Evolutionary conservation across 495 filamentous ascomycete species (phyloP).

Genomic region (Darksidea phi): DNA sequence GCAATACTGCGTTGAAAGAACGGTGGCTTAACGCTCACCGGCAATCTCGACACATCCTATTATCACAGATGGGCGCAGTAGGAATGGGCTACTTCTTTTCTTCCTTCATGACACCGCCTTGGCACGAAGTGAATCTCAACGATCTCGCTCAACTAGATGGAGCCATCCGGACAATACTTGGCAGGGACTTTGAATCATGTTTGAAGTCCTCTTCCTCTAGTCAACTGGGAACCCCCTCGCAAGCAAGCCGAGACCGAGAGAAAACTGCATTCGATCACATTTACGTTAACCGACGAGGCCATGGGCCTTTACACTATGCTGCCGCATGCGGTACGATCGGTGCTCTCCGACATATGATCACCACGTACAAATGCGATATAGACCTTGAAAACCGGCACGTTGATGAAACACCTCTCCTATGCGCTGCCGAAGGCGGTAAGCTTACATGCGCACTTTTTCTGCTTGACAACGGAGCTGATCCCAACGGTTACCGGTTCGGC

Average conservation of each 20-base stretch:
- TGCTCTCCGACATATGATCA: conserved; percentile 3
- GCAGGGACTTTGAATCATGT: no score
- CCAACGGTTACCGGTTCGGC: neutral
- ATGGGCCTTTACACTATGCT: conserved; percentile 6
- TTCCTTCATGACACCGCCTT: neutral
- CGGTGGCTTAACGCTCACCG: no score
- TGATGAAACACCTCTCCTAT: conserved; percentile 6
- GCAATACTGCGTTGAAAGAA: no score
- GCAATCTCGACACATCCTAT: neutral
- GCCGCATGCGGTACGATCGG: neutral
- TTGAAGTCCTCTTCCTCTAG: no score
- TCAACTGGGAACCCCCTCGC: neutral
- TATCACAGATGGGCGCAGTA: neutral
- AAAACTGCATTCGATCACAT: conserved; percentile 1
- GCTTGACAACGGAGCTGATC: conserved; percentile 6
- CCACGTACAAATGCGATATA: neutral
- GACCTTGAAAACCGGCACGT: no score
- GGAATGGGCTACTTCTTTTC: conserved; percentile 7
- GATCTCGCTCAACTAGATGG: neutral
- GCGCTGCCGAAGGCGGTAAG: neutral
- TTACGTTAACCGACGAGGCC: neutral
- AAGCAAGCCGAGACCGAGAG: neutral
- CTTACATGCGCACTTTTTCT: conserved; percentile 3
- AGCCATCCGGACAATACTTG: no score
- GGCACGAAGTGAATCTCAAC: neutral